Base-by-base conservation (phyloP, 2,329 filamentous ascomycete species). In the Fusarium solani-melongenae region DNA sequence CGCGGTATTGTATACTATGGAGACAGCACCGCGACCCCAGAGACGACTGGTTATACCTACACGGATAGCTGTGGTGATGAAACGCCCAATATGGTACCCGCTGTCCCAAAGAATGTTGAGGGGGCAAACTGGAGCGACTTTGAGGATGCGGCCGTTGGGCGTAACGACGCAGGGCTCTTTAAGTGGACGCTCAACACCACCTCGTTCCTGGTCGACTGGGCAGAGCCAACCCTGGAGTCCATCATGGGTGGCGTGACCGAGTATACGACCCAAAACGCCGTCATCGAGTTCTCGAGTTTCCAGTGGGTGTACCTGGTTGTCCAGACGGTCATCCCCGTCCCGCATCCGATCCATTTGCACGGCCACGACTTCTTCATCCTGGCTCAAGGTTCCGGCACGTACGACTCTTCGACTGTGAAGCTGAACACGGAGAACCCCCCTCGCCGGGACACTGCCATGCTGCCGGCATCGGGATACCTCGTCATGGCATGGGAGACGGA, bases 331-430 rank as follows among this genome's bases (percentile, higher is more conserved):
- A 15, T 46, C 41, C 41, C 64, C 5, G 64, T 67, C 22, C 34
- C 56, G 11, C 76, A 78, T 57, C 76, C 76, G 6, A 76, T 78
- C 22, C 76, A 78, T 11, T 57, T 78, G n/a, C 76, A 78, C 60
- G 76, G 76, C n/a, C 76, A 78, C 55, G 76, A 77, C 59, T 78
- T 77, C 51, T 66, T 66, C 39, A 34, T 78, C 24, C 70, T 78
- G 14, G 76, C 70, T 15, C 63, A 67, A 39, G 76, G 71, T 10
- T 53, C 34, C 6, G 66, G 70, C 15, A 67, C 64, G 20, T 77
- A 68, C 49, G 62, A 70, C 33, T 46, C 66, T n/a, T 46, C 66
- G 17, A 49, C 41, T 14, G 62, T 73, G 8, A 67, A 51, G 1
- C 67, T 76, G 22, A 66, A 72, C 22, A 66, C 33, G 6, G 11